Base-by-base conservation (phyloP, 305 asterid genomes). In the Rubia balearica region DNA sequence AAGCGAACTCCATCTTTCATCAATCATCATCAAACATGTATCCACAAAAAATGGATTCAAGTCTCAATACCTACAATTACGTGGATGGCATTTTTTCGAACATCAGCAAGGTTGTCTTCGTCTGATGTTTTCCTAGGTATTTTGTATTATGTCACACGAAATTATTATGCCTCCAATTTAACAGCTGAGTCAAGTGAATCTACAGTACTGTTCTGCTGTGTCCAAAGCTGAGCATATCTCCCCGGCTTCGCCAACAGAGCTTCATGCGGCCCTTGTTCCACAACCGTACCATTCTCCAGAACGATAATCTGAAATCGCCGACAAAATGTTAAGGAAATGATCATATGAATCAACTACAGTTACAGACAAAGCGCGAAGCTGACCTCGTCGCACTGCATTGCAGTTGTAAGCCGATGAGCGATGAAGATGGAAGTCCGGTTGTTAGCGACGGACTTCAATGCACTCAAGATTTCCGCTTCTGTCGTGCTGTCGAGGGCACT, bases 401-500 rank as follows among this genome's bases (percentile, higher is more conserved):
- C 98, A 17, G 97, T 94, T 69, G 99, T 94, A 76, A 91, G 97
- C 83, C 99, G 83, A 67, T 94, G 99, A 65, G 98, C 96, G 53
- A 94, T 88, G 79, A 94, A 94, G 60, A 94, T 83, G 62, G 99
- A 85, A 51, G 99, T 91, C 27, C 99, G 89, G 72, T 87, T 81
- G 66, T 65, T 83, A 7, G 98, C 84, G 19, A 94, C 83, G 71
- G 95, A 85, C 82, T 83, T 90, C 85, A 94, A 73, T 41, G 99
- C 98, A 75, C 76, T 86, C 68, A 94, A 77, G 61, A 94, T 94
- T 81, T 89, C 99, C 53, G 97, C 96, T 81, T 91, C 98, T 3
- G 97, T 94, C 56, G 99, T 85, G 94, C 98, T 94, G 64, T 94
- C 98, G 72, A 94, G 97, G 41, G 99, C 98, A 82, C 97, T 94